phyloP scores from a whole-genome alignment of 805 yeast genomes.

The Yarrowia keelungensis region DNA sequence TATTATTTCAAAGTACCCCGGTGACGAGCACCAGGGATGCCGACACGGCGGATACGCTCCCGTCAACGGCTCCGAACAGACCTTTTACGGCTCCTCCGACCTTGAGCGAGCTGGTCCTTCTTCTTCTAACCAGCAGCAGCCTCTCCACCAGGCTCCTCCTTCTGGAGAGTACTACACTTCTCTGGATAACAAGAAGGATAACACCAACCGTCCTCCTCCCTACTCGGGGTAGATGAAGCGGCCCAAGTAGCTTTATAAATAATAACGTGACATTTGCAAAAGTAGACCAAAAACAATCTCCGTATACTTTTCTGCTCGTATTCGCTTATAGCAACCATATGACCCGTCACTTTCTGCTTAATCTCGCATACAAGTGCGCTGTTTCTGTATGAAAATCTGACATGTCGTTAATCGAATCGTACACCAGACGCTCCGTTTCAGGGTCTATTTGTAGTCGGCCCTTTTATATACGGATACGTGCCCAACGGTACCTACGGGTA shows the following conservation, averaged over 20 bases:
- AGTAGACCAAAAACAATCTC: too few species aligned
- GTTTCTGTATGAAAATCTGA: background rate
- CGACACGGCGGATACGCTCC: slow-evolving; percentile 9
- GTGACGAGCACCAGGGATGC: slow-evolving; percentile 39
- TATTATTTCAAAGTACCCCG: slow-evolving; percentile 76
- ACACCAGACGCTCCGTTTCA: background rate
- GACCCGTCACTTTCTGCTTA: background rate
- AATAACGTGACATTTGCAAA: slow-evolving; percentile 1
- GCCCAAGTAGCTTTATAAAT: background rate
- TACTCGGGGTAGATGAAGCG: slow-evolving; percentile 24
- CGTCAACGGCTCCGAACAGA: slow-evolving; percentile 20
- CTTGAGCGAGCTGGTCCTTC: slow-evolving; percentile 37
- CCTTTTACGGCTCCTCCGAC: slow-evolving; percentile 36
- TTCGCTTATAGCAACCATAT: background rate
- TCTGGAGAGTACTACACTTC: slow-evolving; percentile 34
- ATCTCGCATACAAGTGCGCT: slow-evolving; percentile 13
- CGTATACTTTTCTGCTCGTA: background rate
- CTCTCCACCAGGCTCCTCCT: slow-evolving; percentile 27
- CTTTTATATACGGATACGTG: background rate
- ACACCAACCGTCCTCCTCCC: slow-evolving; percentile 32
- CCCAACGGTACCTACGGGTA: too few species aligned
- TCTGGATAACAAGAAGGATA: slow-evolving; percentile 28
- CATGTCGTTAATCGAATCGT: background rate
- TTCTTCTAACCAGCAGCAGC: slow-evolving; percentile 13
- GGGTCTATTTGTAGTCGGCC: background rate